Base-by-base conservation (phyloP, 164 flowering plant species). In the Chimonanthus salicifolius region DNA sequence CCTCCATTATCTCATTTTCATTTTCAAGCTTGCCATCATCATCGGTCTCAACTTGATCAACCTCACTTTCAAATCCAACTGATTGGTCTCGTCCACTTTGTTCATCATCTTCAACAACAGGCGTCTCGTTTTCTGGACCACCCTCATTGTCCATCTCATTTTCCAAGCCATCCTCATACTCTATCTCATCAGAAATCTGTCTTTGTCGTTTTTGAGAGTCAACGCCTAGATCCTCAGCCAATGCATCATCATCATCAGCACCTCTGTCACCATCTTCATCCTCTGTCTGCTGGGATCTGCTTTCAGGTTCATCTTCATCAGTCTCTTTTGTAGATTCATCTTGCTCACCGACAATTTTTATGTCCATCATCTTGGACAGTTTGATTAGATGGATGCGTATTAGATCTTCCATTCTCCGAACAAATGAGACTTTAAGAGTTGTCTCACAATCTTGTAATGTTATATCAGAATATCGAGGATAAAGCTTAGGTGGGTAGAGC, bases 101-200 rank as follows among this genome's bases (percentile, higher is more conserved):
- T 63, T 80, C 90, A 64, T 75, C 87, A 45, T 82, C 94, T 67
- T 82, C 11, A 8, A 6, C 9, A 20, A 75, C 50, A 33, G 33
- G 2, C 2, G 48, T 49, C 62, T 74, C 79, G 10, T 45, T 78
- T 64, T 78, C 85, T 13, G 66, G 76, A 15, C 54, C 87, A 81
- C 90, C 97, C 47, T 88, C 97, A 76, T 92, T 33, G 33, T 33
- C 33, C 2, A 51, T 49, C 62, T 74, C 79, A 15, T 45, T 78
- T 64, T 78, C 85, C n/a, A 69, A 77, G 11, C 54, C 87, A 81
- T 91, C 97, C 47, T 88, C 97, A 76, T 94, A 92, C 68, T 94
- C 97, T 76, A 85, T 78, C 80, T 94, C 97, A 86, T 92, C 95
- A 45, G 76, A 78, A 64, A 82, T 79, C 79, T 88, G 97, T 33